These are phyloP conservation scores for Marchantia paleacea DNA, from an alignment of 225 moss, liverwort and hornwort species.

Conservation along the genomic window DNA sequence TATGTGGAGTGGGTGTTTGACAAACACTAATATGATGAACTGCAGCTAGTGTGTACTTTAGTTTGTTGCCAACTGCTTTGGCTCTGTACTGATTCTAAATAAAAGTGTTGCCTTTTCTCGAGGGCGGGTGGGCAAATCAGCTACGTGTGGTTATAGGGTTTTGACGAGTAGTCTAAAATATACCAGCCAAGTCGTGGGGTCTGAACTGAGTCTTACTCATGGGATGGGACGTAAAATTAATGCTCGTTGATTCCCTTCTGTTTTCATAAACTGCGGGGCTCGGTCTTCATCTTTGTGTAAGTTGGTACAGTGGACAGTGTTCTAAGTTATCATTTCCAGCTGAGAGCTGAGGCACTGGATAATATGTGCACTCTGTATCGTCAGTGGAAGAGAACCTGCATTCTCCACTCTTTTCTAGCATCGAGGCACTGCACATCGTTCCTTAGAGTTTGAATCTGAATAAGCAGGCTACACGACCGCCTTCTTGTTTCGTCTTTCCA, in stretches of 20 bases:
- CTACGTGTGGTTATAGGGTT: background rate
- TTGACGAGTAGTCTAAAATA: background rate
- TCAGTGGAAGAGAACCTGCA: background rate
- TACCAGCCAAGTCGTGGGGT: no score
- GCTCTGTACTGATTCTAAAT: conserved; percentile 10
- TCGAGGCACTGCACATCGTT: no score
- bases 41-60: background rate
- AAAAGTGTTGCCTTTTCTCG: conserved; percentile 5
- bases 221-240: background rate
- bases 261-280: background rate
- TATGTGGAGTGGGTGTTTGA: background rate
- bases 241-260: background rate
- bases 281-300: background rate
- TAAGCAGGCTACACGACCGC: no score
- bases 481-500: no score
- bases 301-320: background rate
- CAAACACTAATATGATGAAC: background rate
- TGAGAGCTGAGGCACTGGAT: background rate
- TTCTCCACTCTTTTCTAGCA: no score
- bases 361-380: background rate
- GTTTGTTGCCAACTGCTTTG: conserved; percentile 3
- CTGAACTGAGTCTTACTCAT: background rate
- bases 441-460: no score
- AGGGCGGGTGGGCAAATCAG: background rate
- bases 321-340: background rate